Conservation (phyloP, 176 grass and related monocot genomes). For the Leersia perrieri region DNA sequence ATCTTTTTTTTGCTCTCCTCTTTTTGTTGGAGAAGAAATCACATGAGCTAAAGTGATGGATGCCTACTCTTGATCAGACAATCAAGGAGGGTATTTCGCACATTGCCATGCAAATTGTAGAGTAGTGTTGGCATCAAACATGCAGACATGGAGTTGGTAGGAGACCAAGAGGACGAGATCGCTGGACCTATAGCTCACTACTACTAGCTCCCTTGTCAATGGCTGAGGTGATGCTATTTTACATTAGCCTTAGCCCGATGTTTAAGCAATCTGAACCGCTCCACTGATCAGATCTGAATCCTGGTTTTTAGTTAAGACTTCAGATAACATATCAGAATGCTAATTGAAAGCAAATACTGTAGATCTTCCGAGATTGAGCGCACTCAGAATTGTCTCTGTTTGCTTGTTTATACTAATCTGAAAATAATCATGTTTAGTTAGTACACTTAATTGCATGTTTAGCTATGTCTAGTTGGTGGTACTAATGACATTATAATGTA, state of each 20-base stretch:
- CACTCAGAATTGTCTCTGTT: not conserved
- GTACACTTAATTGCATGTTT: not conserved
- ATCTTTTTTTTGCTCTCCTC: not conserved
- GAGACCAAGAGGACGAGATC: slow-evolving; percentile 11
- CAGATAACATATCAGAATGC: not conserved
- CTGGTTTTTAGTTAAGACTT: not conserved
- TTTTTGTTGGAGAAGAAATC: slow-evolving; percentile 23
- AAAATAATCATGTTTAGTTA: not conserved
- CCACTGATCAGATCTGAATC: slow-evolving; percentile 15
- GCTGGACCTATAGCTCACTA: slow-evolving; percentile 37
- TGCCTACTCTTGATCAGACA: slow-evolving; percentile 15
- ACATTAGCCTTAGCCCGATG: slow-evolving; percentile 4
- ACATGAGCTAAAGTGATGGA: slow-evolving; percentile 43
- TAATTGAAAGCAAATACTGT: not conserved
- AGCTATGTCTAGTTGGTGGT: not conserved
- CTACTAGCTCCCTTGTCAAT: slow-evolving; percentile 9
- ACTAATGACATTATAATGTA: not conserved
- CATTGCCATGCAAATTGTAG: not conserved
- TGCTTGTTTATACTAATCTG: too few species aligned
- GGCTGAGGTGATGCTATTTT: not conserved
- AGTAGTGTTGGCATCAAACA: slow-evolving; percentile 10
- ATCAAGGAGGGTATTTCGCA: slow-evolving; percentile 4
- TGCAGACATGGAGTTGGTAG: slow-evolving; percentile 35
- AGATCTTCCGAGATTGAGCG: not conserved
- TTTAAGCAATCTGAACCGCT: slow-evolving; percentile 34